phyloP scores from a whole-genome alignment of 306 rosid genomes.

The Cercis canadensis region DNA sequence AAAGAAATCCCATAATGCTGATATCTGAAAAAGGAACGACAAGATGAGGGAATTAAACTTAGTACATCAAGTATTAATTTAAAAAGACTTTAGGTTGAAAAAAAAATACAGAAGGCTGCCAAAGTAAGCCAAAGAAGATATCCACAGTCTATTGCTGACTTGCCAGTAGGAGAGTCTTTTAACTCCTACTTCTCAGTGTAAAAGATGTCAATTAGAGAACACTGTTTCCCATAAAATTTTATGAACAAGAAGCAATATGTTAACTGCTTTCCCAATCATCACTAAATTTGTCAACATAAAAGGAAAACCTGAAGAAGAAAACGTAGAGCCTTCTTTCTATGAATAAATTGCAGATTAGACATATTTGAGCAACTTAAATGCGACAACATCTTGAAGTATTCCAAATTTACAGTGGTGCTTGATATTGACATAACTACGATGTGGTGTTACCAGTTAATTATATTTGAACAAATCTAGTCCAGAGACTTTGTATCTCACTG shows the following conservation, averaged over 20 bases:
- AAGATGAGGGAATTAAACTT: slow-evolving; percentile 23
- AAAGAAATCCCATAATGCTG: slow-evolving; percentile 95
- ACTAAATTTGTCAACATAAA: slow-evolving; percentile 10
- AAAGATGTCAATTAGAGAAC: slow-evolving; percentile 7
- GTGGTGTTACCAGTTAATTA: slow-evolving; percentile 12
- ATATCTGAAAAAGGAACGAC: slow-evolving; percentile 58
- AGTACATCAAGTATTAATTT: slow-evolving; percentile 7
- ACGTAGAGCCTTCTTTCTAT: slow-evolving; percentile 23
- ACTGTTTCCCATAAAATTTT: slow-evolving; percentile 24
- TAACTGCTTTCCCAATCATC: slow-evolving; percentile 20
- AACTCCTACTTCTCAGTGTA: slow-evolving; percentile 26
- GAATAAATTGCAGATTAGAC: not conserved
- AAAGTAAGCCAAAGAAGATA: slow-evolving; percentile 20
- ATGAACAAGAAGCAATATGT: slow-evolving; percentile 21
- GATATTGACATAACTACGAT: not conserved
- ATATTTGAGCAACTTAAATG: not conserved
- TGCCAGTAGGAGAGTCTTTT: slow-evolving; percentile 17
- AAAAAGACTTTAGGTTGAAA: not conserved
- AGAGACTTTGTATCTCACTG: slow-evolving; percentile 2
- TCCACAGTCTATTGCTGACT: not conserved
- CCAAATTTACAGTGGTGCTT: not conserved
- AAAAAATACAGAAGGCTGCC: slow-evolving; percentile 16
- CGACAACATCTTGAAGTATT: not conserved
- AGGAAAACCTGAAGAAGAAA: slow-evolving; percentile 17
- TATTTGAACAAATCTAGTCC: slow-evolving; percentile 21